Percentiles rank a stretch among this genome's conserved stretches.
phyloP scores from a whole-genome alignment of 1,139 yeast genomes.

The Candida sp. region DNA sequence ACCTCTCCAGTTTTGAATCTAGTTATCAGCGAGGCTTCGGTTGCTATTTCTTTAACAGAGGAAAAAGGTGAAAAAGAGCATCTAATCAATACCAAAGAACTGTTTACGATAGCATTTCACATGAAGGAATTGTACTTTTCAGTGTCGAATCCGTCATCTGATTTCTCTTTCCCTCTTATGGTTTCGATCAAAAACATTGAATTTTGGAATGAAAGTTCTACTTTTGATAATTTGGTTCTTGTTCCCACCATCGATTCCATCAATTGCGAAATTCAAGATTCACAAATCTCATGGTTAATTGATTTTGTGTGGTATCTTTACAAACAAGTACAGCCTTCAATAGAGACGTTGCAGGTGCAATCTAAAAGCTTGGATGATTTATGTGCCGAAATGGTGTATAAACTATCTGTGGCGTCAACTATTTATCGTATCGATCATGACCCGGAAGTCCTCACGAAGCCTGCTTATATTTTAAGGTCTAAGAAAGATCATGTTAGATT shows the following conservation, averaged over 20 bases:
- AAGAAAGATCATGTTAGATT: slow-evolving; percentile 72
- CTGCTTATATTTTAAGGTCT: slow-evolving; percentile 75
- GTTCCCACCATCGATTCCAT: slow-evolving; percentile 33
- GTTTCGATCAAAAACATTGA: slow-evolving; percentile 27
- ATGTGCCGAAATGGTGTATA: slow-evolving; percentile 45
- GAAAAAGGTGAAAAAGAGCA: slow-evolving; percentile 9
- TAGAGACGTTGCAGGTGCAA: slow-evolving; percentile 14
- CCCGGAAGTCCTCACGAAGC: slow-evolving; percentile 86
- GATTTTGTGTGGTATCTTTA: slow-evolving; percentile 19
- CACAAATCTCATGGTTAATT: slow-evolving; percentile 36
- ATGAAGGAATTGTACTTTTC: slow-evolving; percentile 23
- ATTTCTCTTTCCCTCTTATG: slow-evolving; percentile 19
- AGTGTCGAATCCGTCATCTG: slow-evolving; percentile 18
- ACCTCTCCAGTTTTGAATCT: slow-evolving; percentile 21
- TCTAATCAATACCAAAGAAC: slow-evolving; percentile 4
- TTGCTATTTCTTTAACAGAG: slow-evolving; percentile 23
- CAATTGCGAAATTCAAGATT: slow-evolving; percentile 28
- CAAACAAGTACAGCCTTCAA: slow-evolving; percentile 17
- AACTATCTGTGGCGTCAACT: slow-evolving; percentile 61
- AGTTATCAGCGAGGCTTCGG: slow-evolving; percentile 32
- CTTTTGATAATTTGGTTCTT: slow-evolving; percentile 18
- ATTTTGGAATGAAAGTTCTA: slow-evolving; percentile 35
- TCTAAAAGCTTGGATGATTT: slow-evolving; percentile 12
- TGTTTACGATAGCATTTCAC: slow-evolving; percentile 27
- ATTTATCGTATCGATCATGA: slow-evolving; percentile 67